Base-by-base conservation (phyloP, 352 stramenopile species). In the Phytophthora brassicae region DNA sequence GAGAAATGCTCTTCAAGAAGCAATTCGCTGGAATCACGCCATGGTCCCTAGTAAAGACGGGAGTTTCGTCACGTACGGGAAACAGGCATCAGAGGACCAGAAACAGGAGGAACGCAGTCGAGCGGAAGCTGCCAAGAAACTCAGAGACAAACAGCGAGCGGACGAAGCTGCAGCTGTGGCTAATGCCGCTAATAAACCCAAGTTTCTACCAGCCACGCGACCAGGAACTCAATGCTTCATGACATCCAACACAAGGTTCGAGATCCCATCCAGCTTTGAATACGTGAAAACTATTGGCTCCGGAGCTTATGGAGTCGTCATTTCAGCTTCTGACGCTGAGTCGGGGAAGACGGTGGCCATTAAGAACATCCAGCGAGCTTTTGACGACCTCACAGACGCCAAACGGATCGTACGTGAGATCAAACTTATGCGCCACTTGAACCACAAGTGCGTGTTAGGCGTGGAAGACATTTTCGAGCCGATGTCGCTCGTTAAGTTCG, bases 371-470 rank as follows among this genome's bases (percentile, higher is more conserved):
- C 81, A 94, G 41, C 74, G 83, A 20, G 90, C 90, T 14, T 99
- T 99, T 68, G 92, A 98, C 49, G 97, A 99, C 70, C 85, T 99
- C 33, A 98, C 98, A 20, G 97, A 99, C 72, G 97, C 97, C 23
- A 99, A 99, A 72, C 90, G 97, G 44, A 99, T 99, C 59, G 84
- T 99, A 19, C 81, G 97, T 0, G 97, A 99, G 79, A 98, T 99
- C 67, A 94, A 95, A 54, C 70, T 98, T 29, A 90, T 98, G 81
- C 75, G 91, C 5, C 88, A 96, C 47, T 60, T 99, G 84, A 63
- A 89, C 23, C 90, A 96, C 72, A 93, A 97, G 71, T 97, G 94
- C 59, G 75, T 96, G 29, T 64, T 95, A 0, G 81, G 81, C 13
- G 77, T 95, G n/a, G 75, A 88, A 46, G 84, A 94, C 42, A 87